Base-by-base conservation (phyloP, 2,329 filamentous ascomycete species). In the Fusarium concolor region DNA sequence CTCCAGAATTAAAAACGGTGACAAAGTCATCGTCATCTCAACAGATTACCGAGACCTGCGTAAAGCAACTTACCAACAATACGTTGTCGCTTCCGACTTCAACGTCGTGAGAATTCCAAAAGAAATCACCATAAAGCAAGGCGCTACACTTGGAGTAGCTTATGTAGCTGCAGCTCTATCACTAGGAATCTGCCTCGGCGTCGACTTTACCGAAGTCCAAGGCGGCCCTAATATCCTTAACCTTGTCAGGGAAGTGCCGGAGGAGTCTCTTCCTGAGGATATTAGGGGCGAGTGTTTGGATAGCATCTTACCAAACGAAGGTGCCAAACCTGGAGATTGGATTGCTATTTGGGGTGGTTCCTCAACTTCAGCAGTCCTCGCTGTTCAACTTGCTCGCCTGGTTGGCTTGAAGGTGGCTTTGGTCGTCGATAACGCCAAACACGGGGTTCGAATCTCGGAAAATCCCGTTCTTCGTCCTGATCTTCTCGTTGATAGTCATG, bases 321-420 rank as follows among this genome's bases (percentile, higher is more conserved):
- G 88, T 10, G 85, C 88, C 2, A 80, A 81, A 41, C 70, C 78
- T 0, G 90, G 89, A 0, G 91, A 94, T 62, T 93, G 90, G 86
- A 78, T 94, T 38, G 88, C 87, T 2, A 87, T 94, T 45, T 94
- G 91, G 91, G 91, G 91, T 57, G 91, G 87, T 3, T 92, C 90
- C 2, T 91, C 90, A 1, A 92, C 89, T 0, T 92, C 89, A 2
- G 91, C 90, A 0, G 86, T 89, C 65, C 81, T 92, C 9, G 82
- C 86, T 0, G 83, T 90, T 5, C 91, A 94, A 71, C 82, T 94
- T 2, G 90, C 91, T 1, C 87, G 89, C 39, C 80, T 92, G 0
- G 86, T 85, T 0, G 90, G 90, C 0, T 77, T 94, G 0, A 86
- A 83, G 28, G 89, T 92, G 2, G 86, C 91, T 26, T 85, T 86